Evolutionary conservation across 73 alveolate species (phyloP).

Genomic region (Tetrahymena borealis): DNA sequence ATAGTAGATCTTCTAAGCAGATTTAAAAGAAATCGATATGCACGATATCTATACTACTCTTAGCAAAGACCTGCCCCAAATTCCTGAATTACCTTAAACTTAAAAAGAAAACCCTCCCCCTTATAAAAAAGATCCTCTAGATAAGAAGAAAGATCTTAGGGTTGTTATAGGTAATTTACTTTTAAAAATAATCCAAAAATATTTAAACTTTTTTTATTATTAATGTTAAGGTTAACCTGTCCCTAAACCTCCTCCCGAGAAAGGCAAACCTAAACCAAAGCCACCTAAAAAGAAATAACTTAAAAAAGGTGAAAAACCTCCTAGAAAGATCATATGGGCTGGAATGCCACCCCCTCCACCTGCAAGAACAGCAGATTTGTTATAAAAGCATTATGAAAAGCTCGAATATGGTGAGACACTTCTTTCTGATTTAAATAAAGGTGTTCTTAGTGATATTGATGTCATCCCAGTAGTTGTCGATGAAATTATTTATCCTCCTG

Average conservation of each 20-base stretch:
- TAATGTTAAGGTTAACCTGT: conserved; percentile 36
- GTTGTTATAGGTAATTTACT: not conserved
- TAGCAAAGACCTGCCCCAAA: conserved; percentile 57
- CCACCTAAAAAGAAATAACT: conserved; percentile 47
- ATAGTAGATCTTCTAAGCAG: conserved; percentile 12
- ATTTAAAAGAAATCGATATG: not conserved
- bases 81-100: conserved; percentile 62
- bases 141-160: conserved; percentile 9
- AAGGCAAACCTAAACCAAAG: conserved; percentile 35
- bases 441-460: conserved; percentile 55
- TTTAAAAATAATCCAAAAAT: not conserved
- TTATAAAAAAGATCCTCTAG: conserved; percentile 46
- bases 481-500: conserved; percentile 84
- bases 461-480: conserved; percentile 82
- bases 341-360: conserved; percentile 47
- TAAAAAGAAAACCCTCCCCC: conserved; percentile 78
- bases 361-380: conserved; percentile 41
- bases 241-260: conserved; percentile 38
- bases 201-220: not conserved
- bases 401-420: conserved; percentile 34
- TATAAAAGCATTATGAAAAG: conserved; percentile 47
- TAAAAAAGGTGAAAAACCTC: conserved; percentile 71
- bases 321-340: conserved; percentile 61
- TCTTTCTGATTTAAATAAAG: conserved; percentile 43
- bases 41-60: conserved; percentile 11